Evolutionary conservation across 164 flowering plant genomes (phyloP).

Genomic region (Aristolochia californica): DNA sequence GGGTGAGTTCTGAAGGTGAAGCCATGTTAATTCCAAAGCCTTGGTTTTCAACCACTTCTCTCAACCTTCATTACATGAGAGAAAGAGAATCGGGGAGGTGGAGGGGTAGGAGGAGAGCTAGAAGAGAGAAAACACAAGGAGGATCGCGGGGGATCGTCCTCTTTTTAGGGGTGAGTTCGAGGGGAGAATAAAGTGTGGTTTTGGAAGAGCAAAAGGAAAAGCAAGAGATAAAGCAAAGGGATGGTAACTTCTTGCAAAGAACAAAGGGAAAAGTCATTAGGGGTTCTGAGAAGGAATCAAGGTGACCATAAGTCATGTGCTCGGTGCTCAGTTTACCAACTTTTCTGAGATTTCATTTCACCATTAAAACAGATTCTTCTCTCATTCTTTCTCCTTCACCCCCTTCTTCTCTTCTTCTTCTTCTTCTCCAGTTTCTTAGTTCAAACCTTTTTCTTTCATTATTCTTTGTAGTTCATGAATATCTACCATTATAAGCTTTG

Average conservation of each 20-base stretch:
- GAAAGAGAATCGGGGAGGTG: neutral
- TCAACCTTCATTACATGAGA: conserved; percentile 6
- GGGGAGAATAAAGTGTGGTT: conserved; percentile 55
- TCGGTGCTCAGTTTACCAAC: conserved; percentile 22
- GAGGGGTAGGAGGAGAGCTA: conserved; percentile 20
- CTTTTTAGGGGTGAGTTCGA: conserved; percentile 57
- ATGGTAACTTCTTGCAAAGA: conserved; percentile 69
- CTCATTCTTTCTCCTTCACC: neutral
- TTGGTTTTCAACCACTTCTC: neutral
- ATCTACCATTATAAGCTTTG: neutral
- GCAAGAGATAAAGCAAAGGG: conserved; percentile 26
- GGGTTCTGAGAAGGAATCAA: conserved; percentile 32
- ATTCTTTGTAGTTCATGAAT: neutral
- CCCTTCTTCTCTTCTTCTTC: neutral
- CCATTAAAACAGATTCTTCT: conserved; percentile 50
- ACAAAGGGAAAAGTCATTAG: conserved; percentile 39
- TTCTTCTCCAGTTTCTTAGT: neutral
- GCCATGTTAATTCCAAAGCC: conserved; percentile 22
- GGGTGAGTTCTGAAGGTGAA: conserved; percentile 58
- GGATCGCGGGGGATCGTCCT: conserved; percentile 48
- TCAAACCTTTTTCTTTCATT: neutral
- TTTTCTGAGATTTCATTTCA: conserved; percentile 35
- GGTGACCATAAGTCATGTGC: conserved; percentile 50
- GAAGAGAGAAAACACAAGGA: conserved; percentile 59
- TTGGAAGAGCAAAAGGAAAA: conserved; percentile 24